Evolutionary conservation across 495 filamentous ascomycete genomes (phyloP), one percentile per base, ranked within the genome.

Genomic region (Trichoderma asperelloides): DNA sequence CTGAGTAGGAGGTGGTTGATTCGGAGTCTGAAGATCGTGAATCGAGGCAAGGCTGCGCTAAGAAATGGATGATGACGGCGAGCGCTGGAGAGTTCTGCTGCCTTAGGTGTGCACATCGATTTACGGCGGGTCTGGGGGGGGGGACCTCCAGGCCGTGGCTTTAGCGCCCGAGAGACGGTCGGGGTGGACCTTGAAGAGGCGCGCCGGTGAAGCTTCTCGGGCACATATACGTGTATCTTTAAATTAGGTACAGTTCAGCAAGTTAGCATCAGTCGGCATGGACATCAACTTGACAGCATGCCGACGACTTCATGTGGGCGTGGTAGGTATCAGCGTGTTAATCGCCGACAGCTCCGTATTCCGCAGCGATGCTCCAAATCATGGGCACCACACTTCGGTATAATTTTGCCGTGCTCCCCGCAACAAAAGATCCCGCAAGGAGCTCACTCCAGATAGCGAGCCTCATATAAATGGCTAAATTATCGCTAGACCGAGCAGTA

Each of bases 1-100:
- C 1, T 64, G 60, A 43, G 13, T 30, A 3, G 7, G 5, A 0
- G 7, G 47, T 33, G 43, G 28, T 30, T 37, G 66, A 67, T 40
- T 23, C 63, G 67, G 51, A 64, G 68, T 70, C 0, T 62, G 65
- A 5, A 9, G 16, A 23, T 51, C 5, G 41, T 12, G 41, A 45
- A 45, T 18, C 18, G 41, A 45, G 1, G n/a, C n/a, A 51, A 51
- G n/a, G 47, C 47, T 23, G 47, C n/a, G 47, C 47, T 23, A 51
- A 23, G 33, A 37, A 45, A 2, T 45, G 41, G 41, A 45, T 16
- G 41, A 45, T 18, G 41, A 45, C 16, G 41, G 12, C 41, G 13
- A 18, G 41, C 18, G 41, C 13, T 45, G 41, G 41, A 45, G 41
- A 45, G 13, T 45, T 15, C 41, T 18, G 12, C 6, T 16, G 41